Conservation (phyloP, 371 early-diverging fungal species). For the Mortierella sp. region DNA sequence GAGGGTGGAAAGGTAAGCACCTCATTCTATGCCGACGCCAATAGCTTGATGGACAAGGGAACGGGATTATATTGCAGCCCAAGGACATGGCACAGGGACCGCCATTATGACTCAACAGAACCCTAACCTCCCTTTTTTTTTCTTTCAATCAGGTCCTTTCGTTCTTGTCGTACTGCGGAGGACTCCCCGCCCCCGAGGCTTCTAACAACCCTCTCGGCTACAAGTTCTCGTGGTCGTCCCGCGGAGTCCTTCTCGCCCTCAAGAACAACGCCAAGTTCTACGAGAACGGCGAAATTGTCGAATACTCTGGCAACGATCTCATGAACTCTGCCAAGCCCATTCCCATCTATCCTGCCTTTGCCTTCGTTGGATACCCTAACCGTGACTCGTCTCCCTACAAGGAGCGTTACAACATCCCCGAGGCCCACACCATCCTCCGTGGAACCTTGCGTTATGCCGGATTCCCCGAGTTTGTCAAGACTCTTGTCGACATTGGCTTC, state of each 20-base stretch:
- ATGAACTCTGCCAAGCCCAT: slow-evolving; percentile 92
- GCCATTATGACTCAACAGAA: not conserved
- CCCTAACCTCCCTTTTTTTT: not conserved
- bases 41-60: not conserved
- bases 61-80: not conserved
- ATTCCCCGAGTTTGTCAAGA: slow-evolving; percentile 93
- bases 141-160: slow-evolving; percentile 72
- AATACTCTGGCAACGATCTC: slow-evolving; percentile 89
- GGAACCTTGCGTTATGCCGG: slow-evolving; percentile 96
- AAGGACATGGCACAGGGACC: not conserved
- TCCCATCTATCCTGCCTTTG: slow-evolving; percentile 91
- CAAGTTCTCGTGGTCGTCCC: slow-evolving; percentile 98
- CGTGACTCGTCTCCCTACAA: slow-evolving; percentile 97
- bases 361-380: slow-evolving; percentile 93
- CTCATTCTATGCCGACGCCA: not conserved
- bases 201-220: slow-evolving; percentile 98
- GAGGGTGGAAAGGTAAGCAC: slow-evolving; percentile 85
- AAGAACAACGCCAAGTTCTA: slow-evolving; percentile 93
- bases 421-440: slow-evolving; percentile 93
- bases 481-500: slow-evolving; percentile 93
- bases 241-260: slow-evolving; percentile 95
- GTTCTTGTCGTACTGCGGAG: slow-evolving; percentile 98
- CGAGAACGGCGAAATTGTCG: slow-evolving; percentile 91
- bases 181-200: slow-evolving; percentile 98
- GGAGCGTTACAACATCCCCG: slow-evolving; percentile 96